phyloP scores from a whole-genome alignment of 345 rosid species.

The Aquilaria sinensis region DNA sequence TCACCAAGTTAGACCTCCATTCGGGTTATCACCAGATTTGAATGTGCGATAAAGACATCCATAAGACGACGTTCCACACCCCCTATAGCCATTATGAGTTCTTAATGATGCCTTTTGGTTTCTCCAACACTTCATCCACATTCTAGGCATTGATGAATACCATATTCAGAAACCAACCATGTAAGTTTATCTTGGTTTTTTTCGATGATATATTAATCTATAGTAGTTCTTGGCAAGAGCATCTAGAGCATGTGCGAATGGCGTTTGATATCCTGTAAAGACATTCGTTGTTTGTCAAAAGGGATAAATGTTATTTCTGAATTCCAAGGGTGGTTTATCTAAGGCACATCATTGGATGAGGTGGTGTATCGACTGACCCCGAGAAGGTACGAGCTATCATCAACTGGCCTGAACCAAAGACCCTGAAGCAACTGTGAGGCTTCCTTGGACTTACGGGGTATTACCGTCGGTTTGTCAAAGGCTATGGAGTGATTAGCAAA shows the following conservation, averaged over 20 bases:
- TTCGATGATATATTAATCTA: not conserved
- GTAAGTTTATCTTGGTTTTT: not conserved
- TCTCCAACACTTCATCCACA: not conserved
- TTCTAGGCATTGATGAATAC: not conserved
- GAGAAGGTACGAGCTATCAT: no score
- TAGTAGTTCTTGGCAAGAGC: not conserved
- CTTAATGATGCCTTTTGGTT: not conserved
- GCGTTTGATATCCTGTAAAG: not conserved
- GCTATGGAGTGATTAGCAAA: not conserved
- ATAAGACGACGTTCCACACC: not conserved
- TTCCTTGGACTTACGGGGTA: no score
- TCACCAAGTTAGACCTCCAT: not conserved
- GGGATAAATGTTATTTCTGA: not conserved
- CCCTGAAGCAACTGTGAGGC: not conserved
- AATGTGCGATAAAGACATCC: not conserved
- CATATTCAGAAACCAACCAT: not conserved
- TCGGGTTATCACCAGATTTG: not conserved
- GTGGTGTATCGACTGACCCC: no score
- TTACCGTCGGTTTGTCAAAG: not conserved
- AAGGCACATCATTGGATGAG: no score
- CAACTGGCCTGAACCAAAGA: not conserved
- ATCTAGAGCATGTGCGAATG: not conserved
- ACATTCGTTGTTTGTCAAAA: not conserved
- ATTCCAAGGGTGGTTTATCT: no score
- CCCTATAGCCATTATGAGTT: not conserved